Evolutionary conservation across 164 flowering plant genomes (phyloP).

Genomic region (Taxillus chinensis): DNA sequence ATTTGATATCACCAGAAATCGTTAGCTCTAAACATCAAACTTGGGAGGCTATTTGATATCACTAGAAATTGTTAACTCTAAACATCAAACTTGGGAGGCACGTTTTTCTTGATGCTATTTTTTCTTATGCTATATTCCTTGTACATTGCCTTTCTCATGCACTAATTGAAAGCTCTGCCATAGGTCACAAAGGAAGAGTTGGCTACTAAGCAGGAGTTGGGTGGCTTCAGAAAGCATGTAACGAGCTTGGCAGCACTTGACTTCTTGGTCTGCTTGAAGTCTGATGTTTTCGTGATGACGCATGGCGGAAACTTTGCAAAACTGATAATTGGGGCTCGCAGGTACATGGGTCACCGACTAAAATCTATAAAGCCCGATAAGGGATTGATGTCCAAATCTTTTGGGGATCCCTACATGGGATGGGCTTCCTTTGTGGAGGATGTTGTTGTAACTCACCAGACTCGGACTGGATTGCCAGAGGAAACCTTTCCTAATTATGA

Average conservation of each 20-base stretch:
- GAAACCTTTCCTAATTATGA: slow-evolving; percentile 96
- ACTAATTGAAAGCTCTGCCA: neutral
- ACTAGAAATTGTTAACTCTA: too few species aligned
- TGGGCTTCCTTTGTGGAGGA: slow-evolving; percentile 96
- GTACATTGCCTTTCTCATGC: neutral
- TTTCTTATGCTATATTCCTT: too few species aligned
- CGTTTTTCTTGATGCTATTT: too few species aligned
- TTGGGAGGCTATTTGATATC: too few species aligned
- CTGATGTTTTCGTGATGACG: slow-evolving; percentile 97
- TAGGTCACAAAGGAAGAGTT: slow-evolving; percentile 96
- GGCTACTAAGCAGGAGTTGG: slow-evolving; percentile 69
- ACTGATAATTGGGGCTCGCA: slow-evolving; percentile 79
- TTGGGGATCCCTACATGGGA: slow-evolving; percentile 98
- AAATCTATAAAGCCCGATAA: slow-evolving; percentile 98
- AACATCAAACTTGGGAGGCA: too few species aligned
- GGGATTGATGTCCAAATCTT: slow-evolving; percentile 95
- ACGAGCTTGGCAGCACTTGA: slow-evolving; percentile 97
- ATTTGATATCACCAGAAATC: too few species aligned
- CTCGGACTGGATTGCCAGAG: slow-evolving; percentile 88
- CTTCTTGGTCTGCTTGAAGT: slow-evolving; percentile 90
- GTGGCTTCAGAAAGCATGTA: slow-evolving; percentile 76
- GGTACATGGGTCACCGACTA: slow-evolving; percentile 86
- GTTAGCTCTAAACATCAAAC: too few species aligned
- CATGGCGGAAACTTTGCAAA: slow-evolving; percentile 98
- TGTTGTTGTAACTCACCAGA: slow-evolving; percentile 80